Evolutionary conservation across 1,284 basidiomycete genomes (phyloP), one percentile per base, ranked within the genome.

Genomic region (Sporisorium reilianum): DNA sequence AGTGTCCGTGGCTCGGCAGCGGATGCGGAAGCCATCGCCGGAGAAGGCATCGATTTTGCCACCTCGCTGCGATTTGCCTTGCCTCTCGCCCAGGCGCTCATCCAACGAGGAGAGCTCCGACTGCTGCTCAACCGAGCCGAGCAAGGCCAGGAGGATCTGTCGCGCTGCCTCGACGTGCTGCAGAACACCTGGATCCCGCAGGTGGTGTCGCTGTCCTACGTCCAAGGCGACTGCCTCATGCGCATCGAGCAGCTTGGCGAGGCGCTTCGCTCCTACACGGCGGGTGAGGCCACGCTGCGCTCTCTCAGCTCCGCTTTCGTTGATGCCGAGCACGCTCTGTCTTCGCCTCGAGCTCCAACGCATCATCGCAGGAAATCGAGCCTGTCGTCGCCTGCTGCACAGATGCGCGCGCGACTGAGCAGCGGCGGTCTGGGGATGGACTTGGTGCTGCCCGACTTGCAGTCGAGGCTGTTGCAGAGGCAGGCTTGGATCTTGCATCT

Each of bases 21-120:
- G 8, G 80, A 84, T 30, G 80, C 82, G 3, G 78, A 78, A n/a
- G 69, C 70, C 2, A 75, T 79, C 55, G 80, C 74, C 11, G 53
- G 55, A 8, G 82, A 84, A 50, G 66, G 70, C 23, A 65, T 82
- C 38, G 76, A 80, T 40, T 75, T 81, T 55, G 70, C 71, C 34
- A 56, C 55, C 6, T 55, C 64, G 23, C 48, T 73, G 28, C 42
- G 51, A n/a, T 63, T 78, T 11, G 60, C 79, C 26, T 36, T 76
- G 38, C 45, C 71, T 9, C 53, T 68, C 10, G 70, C 81, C 0
- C 58, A 51, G 0, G 79, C 76, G 2, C 57, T 79, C 11, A 46
- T 80, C 7, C 65, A 73, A 28, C 65, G 73, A 16, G 82, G 79
- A 9, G 75, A 77, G 41, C 45, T 77, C 5, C 59, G 72, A 14